Evolutionary conservation across 768 basidiomycete species (phyloP), one percentile per base, ranked within the genome.

Genomic region (Megacollybia marginata): DNA sequence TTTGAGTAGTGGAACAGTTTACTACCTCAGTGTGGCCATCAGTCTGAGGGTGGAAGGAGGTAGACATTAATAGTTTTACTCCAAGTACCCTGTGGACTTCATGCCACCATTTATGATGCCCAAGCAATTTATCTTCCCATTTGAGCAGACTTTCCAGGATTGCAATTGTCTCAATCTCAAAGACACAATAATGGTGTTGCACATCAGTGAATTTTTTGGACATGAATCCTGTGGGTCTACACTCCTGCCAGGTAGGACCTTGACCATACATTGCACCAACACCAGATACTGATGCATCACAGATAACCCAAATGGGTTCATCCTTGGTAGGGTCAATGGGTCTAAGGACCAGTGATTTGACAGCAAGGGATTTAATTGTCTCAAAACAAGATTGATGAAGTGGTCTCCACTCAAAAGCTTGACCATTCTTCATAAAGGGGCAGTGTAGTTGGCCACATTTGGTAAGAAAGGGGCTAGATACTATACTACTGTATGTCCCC

Each of bases 31-130:
- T 51, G 2, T 51, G 52, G 2, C 65, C 63, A 45, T 67, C 62
- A 4, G 68, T 65, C 36, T 69, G 61, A 1, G 66, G 67, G 46
- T 69, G 68, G 42, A 54, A 67, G 0, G 65, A 54, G 9, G 55
- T 62, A 23, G 49, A 65, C 55, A 67, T 56, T 2, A 49, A 43
- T 1, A 65, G 49, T 33, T 62, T 55, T 1, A 55, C 55, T 2
- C 62, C 56, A 2, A 64, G 43, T 0, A 58, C 18, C 9, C 34
- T 10, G 33, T 62, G 54, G 2, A 54, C 36, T 20, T 59, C 51
- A 4, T 44, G 45, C 70, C 71, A 58, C 13, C 13, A 46, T 36
- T 36, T 69, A 18, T 11, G 40, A 31, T 38, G 34, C 12, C 57
- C 51, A 1, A 55, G 32, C 3, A 54, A 46, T 20, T 57, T 52